Conservation (phyloP, 805 yeast species). For the Wickerhamomyces xylosicus region DNA sequence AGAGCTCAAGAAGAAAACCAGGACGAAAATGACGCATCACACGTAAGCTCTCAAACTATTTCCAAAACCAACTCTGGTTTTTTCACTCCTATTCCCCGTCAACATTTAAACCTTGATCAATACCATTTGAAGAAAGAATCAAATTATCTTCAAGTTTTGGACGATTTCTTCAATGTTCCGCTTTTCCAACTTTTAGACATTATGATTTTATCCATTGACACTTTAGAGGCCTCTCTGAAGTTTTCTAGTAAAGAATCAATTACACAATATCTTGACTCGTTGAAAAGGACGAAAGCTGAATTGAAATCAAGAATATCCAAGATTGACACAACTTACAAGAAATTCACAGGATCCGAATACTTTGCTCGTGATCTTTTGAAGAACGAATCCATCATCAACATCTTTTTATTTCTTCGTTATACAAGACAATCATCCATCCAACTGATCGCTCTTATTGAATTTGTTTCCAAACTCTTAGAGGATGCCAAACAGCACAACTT, state of each 20-base stretch:
- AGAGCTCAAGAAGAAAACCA: neutral
- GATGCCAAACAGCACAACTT: too few species aligned
- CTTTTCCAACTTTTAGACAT: constrained; percentile 20
- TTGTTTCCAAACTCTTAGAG: constrained; percentile 10
- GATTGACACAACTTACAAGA: constrained; percentile 25
- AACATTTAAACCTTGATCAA: constrained; percentile 2
- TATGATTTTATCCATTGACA: constrained; percentile 18
- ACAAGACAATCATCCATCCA: constrained; percentile 30
- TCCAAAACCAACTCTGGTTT: constrained; percentile 15
- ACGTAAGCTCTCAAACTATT: neutral
- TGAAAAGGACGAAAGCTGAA: constrained; percentile 10
- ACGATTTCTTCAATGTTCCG: constrained; percentile 22
- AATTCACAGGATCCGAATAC: constrained; percentile 25
- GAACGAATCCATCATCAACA: constrained; percentile 26
- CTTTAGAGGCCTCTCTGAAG: constrained; percentile 9
- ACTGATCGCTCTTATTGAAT: constrained; percentile 18
- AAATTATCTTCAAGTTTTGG: constrained; percentile 21
- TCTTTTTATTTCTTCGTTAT: constrained; percentile 30
- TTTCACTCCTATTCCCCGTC: constrained; percentile 26
- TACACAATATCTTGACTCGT: neutral
- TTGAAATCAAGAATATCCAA: constrained; percentile 22
- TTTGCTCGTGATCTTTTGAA: constrained; percentile 25
- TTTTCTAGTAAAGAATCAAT: neutral
- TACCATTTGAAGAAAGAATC: constrained; percentile 3
- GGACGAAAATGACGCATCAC: neutral